phyloP scores from a whole-genome alignment of 495 filamentous ascomycete genomes.

The Penicillium flavigenum region DNA sequence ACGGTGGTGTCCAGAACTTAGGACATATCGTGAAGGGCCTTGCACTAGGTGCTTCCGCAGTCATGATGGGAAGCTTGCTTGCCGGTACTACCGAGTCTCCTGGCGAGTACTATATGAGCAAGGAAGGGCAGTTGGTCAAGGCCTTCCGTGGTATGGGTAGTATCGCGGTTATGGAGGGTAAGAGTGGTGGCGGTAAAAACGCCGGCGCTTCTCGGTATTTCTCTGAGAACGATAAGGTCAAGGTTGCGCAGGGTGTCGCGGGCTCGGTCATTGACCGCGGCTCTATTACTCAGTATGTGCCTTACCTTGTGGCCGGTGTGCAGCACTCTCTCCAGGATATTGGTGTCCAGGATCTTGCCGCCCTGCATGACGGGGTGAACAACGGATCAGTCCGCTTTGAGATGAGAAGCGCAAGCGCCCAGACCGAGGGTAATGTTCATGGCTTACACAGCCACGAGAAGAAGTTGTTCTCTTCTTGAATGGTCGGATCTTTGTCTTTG shows the following conservation, averaged over 20 bases:
- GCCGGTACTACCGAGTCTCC: slow-evolving; percentile 97
- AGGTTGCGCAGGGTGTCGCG: slow-evolving; percentile 96
- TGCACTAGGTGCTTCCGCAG: slow-evolving; percentile 86
- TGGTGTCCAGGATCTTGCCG: slow-evolving; percentile 72
- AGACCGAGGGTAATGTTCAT: slow-evolving; percentile 93
- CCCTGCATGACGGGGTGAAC: slow-evolving; percentile 71
- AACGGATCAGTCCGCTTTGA: slow-evolving; percentile 86
- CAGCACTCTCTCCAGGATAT: slow-evolving; percentile 98
- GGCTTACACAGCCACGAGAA: slow-evolving; percentile 97
- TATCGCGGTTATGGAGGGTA: slow-evolving; percentile 96
- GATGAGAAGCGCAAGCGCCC: slow-evolving; percentile 87
- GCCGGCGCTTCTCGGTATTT: slow-evolving; percentile 98
- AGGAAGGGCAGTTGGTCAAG: slow-evolving; percentile 96
- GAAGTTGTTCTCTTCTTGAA: slow-evolving; percentile 84
- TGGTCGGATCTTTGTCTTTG: background rate
- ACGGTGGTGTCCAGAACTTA: slow-evolving; percentile 97
- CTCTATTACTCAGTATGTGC: slow-evolving; percentile 89
- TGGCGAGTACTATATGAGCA: slow-evolving; percentile 91
- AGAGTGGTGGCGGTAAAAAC: slow-evolving; percentile 74
- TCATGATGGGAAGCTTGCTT: slow-evolving; percentile 99
- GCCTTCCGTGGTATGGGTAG: slow-evolving; percentile 98
- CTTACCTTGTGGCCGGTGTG: slow-evolving; percentile 90
- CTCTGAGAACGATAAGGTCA: slow-evolving; percentile 88
- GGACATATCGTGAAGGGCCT: slow-evolving; percentile 99
- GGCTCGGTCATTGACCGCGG: slow-evolving; percentile 69